Base-by-base conservation (phyloP, 2,329 filamentous ascomycete species). In the Nigrospora oryzae region DNA sequence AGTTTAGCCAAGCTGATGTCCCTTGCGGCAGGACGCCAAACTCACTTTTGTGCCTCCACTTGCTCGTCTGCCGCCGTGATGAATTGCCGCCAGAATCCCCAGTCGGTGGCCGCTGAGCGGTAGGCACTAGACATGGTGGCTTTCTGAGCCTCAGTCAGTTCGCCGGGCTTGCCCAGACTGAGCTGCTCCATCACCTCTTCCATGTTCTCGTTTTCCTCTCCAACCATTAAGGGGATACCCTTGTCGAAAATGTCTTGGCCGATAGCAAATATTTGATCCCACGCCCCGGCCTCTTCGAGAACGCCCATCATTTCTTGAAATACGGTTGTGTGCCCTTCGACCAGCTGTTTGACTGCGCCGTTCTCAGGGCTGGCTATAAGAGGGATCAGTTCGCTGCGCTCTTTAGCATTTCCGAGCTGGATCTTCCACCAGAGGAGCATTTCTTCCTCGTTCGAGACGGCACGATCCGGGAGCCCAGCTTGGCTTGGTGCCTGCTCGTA, bases 61-160 rank as follows among this genome's bases (percentile, higher is more conserved):
- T 66, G 49, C 8, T 62, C 53, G 3, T 55, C 50, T 8, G 67
- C 68, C 7, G 67, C 68, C 13, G 57, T 51, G 12, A 70, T 64
- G 23, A 70, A 63, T 8, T 60, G 51, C n/a, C 55, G 54, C 66
- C 68, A 70, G 11, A 69, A 49, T 4, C 53, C 48, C 61, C 63
- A 68, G 37, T 56, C 51, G 38, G 42, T 42, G 11, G 38, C 42
- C 8, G 40, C 34, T 11, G 23, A 46, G 28, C 28, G 38, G n/a
- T 42, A 49, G 3, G 44, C 42, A 8, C 19, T 28, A 36, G 44
- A 39, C 28, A 45, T 14, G n/a, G 28, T 28, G 19, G 33, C 16
- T 30, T 37, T 12, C n/a, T 42, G 38, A 30, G 19, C 46, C 5
- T 38, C 28, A 3, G 43, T 17, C 11, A 45, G 23, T 4, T 39